phyloP scores from a whole-genome alignment of 495 filamentous ascomycete genomes.

The Neurospora sp. region DNA sequence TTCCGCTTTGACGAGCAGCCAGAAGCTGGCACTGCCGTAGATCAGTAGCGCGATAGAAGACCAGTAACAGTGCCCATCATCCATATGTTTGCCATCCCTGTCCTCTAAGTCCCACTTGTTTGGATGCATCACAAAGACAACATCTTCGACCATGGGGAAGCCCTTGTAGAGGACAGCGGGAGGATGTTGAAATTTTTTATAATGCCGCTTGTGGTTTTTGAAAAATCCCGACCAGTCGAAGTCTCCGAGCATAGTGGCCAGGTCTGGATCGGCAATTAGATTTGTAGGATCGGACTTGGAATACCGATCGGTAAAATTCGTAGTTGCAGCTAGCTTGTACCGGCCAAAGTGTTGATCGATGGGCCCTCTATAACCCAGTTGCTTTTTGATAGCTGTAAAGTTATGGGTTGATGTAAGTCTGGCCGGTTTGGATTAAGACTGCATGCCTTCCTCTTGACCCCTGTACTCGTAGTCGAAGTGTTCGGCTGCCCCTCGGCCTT shows the following conservation, averaged over 20 bases:
- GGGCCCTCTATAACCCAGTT: not conserved
- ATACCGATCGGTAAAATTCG: not conserved
- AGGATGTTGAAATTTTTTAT: not conserved
- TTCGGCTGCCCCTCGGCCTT: not conserved
- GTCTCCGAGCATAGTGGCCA: not conserved
- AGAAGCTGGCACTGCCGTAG: slow-evolving; percentile 10
- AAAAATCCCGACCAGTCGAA: not conserved
- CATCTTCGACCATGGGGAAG: slow-evolving; percentile 13
- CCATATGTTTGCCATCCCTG: not conserved
- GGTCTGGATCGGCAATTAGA: not conserved
- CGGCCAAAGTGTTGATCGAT: not conserved
- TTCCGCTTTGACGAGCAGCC: slow-evolving; percentile 21
- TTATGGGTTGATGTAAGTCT: not conserved
- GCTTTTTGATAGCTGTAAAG: not conserved
- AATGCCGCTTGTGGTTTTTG: not conserved
- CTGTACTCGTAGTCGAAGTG: not conserved
- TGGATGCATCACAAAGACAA: slow-evolving; percentile 12
- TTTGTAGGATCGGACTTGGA: not conserved
- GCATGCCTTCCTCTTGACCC: not conserved
- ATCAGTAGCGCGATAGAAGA: slow-evolving; percentile 7
- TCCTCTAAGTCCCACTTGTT: slow-evolving; percentile 3
- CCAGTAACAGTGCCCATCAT: slow-evolving; percentile 13
- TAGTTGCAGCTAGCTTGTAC: not conserved
- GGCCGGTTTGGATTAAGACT: not conserved
- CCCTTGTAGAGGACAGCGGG: not conserved